Conservation (phyloP, 495 filamentous ascomycete species). For the Penicillium flavigenum region DNA sequence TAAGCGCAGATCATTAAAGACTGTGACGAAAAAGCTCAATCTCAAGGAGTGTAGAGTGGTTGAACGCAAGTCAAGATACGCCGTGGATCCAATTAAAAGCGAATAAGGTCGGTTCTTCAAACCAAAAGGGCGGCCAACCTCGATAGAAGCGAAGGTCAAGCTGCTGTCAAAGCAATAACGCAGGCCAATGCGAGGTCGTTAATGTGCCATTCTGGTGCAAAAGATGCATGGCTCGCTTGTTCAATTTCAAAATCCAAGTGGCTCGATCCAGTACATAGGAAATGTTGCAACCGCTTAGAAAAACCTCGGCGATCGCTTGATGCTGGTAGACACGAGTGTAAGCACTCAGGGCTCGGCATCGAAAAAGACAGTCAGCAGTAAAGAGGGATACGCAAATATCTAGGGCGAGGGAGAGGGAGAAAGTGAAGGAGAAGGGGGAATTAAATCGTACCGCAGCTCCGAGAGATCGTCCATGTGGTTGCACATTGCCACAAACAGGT, state of each 20-base stretch:
- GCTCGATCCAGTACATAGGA: slow-evolving; percentile 26
- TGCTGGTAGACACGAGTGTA: slow-evolving; percentile 26
- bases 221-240: slow-evolving; percentile 14
- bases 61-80: slow-evolving; percentile 25
- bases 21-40: background rate
- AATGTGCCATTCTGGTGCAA: slow-evolving; percentile 41
- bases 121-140: slow-evolving; percentile 47
- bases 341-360: slow-evolving; percentile 16
- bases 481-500: slow-evolving; percentile 96
- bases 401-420: background rate
- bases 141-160: slow-evolving; percentile 40
- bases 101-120: slow-evolving; percentile 31
- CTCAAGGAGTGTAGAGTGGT: slow-evolving; percentile 22
- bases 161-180: slow-evolving; percentile 30
- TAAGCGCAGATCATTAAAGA: slow-evolving; percentile 6
- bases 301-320: slow-evolving; percentile 40
- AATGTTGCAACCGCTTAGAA: slow-evolving; percentile 36
- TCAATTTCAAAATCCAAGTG: slow-evolving; percentile 30
- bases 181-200: slow-evolving; percentile 20
- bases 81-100: slow-evolving; percentile 31
- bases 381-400: slow-evolving; percentile 2
- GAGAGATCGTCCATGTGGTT: slow-evolving; percentile 92
- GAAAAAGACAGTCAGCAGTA: slow-evolving; percentile 19
- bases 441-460: slow-evolving; percentile 48
- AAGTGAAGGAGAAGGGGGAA: slow-evolving; percentile 2